Evolutionary conservation across 2,329 filamentous ascomycete species (phyloP).

Genomic region (Xylariales sp.): DNA sequence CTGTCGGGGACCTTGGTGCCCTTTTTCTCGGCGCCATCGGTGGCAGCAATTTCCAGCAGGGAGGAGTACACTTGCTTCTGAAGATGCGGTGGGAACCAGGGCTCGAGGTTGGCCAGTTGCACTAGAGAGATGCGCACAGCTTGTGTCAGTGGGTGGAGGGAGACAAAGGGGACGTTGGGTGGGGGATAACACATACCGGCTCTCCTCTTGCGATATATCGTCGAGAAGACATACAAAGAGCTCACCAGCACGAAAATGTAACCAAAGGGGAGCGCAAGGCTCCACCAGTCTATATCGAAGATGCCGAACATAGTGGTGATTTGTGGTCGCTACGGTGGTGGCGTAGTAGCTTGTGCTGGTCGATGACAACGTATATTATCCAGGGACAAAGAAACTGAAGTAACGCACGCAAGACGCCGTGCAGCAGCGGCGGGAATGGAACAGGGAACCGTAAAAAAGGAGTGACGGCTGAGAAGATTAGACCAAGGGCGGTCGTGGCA

Average conservation of each 20-base stretch:
- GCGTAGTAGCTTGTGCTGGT: too few relatives aligned
- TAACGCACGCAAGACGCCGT: too few relatives aligned
- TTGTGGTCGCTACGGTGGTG: slow-evolving; percentile 1
- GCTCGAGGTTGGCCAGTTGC: slow-evolving; percentile 78
- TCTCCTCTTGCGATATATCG: slow-evolving; percentile 89
- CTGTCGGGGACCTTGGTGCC: slow-evolving; percentile 70
- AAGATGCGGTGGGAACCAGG: slow-evolving; percentile 90
- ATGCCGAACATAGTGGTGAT: slow-evolving; percentile 39
- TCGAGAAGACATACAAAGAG: slow-evolving; percentile 87
- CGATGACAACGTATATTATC: too few relatives aligned
- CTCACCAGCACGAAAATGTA: slow-evolving; percentile 86
- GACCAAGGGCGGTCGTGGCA: too few relatives aligned
- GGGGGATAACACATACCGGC: slow-evolving; percentile 53
- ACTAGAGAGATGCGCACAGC: too few relatives aligned
- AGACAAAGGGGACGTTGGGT: slow-evolving; percentile 6
- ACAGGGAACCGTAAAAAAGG: too few relatives aligned
- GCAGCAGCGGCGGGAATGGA: too few relatives aligned
- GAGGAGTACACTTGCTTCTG: slow-evolving; percentile 94
- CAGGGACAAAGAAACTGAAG: too few relatives aligned
- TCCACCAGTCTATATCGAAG: slow-evolving; percentile 66
- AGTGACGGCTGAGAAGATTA: too few relatives aligned
- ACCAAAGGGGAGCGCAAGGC: slow-evolving; percentile 80
- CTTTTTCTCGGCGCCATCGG: slow-evolving; percentile 62
- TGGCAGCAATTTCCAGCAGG: slow-evolving; percentile 72
- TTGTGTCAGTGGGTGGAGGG: slow-evolving; percentile 31